Evolutionary conservation across 2,329 filamentous ascomycete genomes (phyloP), one percentile per base, ranked within the genome.

Genomic region (Clarireedia monteithiana): DNA sequence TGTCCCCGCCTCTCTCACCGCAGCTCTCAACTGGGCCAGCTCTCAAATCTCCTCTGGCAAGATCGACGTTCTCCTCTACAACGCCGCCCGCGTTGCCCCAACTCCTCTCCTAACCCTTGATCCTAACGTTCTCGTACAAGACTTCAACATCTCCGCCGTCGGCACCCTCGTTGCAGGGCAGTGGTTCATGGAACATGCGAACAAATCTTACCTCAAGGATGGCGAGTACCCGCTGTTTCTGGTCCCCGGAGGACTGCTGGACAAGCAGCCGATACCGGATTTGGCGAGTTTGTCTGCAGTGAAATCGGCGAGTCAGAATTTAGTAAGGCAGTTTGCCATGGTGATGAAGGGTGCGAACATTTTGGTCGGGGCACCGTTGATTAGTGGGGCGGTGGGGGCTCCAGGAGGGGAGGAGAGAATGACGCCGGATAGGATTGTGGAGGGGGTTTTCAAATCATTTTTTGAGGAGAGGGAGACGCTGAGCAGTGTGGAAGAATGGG

Each of bases 111-210:
- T 53, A 2, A 30, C 45, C 6, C 34, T 53, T 5, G 26, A 26
- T 5, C 50, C 50, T 1, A 42, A 53, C 6, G 17, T 12, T 2
- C n/a, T 53, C 1, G 34, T 47, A 7, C 50, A 53, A 12, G 50
- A 53, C 38, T 53, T 53, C 12, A 38, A 38, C 3, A 53, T 48
- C 9, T 17, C 42, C 2, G 50, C 50, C 2, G 27, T 30, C 15
- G 50, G 50, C 2, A 53, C 50, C 4, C 20, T 53, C 20, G 42
- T 53, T 26, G 50, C 50, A 15, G 50, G 50, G 24, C 42, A 53
- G 26, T 53, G 50, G 50, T 53, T 48, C 2, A 26, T 38, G 14
- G 10, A 36, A 4, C 42, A 53, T 17, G 50, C 50, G 17, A 48
- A 53, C 6, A 53, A 40, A 2, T 36, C 50, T 10, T 27, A 48